phyloP scores from a whole-genome alignment of 139 green algal species.

The Picochlorum sp. region DNA sequence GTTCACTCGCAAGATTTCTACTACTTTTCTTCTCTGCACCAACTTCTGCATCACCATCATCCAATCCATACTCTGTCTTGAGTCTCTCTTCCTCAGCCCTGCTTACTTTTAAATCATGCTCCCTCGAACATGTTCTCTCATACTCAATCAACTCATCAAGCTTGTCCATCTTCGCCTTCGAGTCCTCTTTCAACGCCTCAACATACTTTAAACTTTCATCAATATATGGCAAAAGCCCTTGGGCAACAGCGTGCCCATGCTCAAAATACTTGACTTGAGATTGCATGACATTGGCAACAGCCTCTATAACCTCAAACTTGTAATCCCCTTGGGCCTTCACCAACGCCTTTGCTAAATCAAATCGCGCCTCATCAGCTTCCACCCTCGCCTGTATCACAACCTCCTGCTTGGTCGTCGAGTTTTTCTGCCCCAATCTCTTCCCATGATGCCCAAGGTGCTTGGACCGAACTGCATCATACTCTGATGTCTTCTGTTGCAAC shows the following conservation, averaged over 20 bases:
- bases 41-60: not conserved
- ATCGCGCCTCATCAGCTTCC: constrained; percentile 48
- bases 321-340: constrained; percentile 40
- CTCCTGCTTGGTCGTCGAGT: not conserved
- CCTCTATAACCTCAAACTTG: constrained; percentile 48
- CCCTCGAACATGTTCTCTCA: not conserved
- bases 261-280: constrained; percentile 55
- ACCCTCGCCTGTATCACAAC: constrained; percentile 32
- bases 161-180: constrained; percentile 5
- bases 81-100: not conserved
- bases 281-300: constrained; percentile 41
- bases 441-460: constrained; percentile 41
- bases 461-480: constrained; percentile 38
- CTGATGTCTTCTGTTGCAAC: constrained; percentile 25
- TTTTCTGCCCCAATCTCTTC: not conserved
- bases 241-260: constrained; percentile 34
- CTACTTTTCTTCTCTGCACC: constrained; percentile 41
- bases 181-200: constrained; percentile 26
- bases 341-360: constrained; percentile 41
- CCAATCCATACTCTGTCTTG: not conserved
- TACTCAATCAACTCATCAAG: constrained; percentile 40
- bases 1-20: constrained; percentile 26
- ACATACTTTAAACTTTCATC: constrained; percentile 14
- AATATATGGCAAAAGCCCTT: constrained; percentile 35
- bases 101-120: not conserved